These are phyloP conservation scores for Carex pumila DNA, from an alignment of 176 grass and related monocot genomes.

Conservation along the genomic window DNA sequence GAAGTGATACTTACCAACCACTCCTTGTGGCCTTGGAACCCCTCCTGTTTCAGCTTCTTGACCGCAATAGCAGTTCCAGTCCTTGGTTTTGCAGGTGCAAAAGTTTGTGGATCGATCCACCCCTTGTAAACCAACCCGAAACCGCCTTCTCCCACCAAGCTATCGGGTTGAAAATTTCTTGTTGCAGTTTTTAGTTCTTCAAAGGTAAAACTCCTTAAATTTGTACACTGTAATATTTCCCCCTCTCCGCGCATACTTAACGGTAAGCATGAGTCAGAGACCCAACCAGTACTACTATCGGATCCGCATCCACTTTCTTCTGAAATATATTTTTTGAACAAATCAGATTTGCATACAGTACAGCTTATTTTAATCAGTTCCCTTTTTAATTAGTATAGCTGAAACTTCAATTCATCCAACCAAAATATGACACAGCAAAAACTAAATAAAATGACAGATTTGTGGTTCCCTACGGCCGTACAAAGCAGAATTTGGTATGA, in stretches of 20 bases:
- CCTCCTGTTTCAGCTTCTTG: conserved; percentile 55
- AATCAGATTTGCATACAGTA: neutral
- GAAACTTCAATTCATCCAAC: too few relatives aligned
- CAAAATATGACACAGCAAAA: neutral
- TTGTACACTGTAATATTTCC: neutral
- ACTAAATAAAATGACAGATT: neutral
- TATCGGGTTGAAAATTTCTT: conserved; percentile 41
- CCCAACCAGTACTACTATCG: neutral
- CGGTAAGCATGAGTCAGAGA: neutral
- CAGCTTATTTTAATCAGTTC: neutral
- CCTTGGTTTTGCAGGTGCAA: conserved; percentile 39
- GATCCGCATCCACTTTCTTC: neutral
- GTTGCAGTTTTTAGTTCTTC: conserved; percentile 37
- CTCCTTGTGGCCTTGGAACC: conserved; percentile 64
- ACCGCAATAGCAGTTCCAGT: conserved; percentile 47
- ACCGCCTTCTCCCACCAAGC: conserved; percentile 57
- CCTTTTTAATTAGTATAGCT: too few relatives aligned
- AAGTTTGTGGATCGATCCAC: conserved; percentile 53
- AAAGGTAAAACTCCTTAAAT: conserved; percentile 38
- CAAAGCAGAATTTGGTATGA: neutral
- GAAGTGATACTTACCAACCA: conserved; percentile 37
- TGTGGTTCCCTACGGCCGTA: neutral
- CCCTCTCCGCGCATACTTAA: neutral
- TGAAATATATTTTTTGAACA: neutral
- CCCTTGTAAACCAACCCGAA: conserved; percentile 66